Base-by-base conservation (phyloP, 805 yeast species). In the Saccharomyces cerevisiae region DNA sequence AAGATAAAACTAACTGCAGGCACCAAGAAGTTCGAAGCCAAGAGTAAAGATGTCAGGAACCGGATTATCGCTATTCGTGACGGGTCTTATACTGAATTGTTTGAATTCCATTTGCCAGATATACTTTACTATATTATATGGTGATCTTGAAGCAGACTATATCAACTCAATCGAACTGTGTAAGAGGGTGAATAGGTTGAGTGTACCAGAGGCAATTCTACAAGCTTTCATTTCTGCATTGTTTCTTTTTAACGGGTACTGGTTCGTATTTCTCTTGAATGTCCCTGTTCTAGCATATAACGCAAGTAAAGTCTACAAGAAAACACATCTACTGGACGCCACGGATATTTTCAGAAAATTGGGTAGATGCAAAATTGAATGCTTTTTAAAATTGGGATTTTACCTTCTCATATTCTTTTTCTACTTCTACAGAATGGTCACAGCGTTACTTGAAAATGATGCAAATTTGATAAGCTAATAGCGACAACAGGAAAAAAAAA, bases 91-190 rank as follows among this genome's bases (percentile, higher is more conserved):
- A 56, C 78, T 85, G 59, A 92, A 92, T 73, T 94, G 96, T 56
- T 81, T 87, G 63, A 89, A 87, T 78, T 78, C 92, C 73, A 90
- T 92, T 69, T 77, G 87, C 43, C 97, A 91, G 76, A 97, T 91
- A 54, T 94, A 87, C 72, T 91, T 91, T 80, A 89, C 97, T 50
- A 90, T 91, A 73, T 84, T 90, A 85, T 92, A 87, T 77, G 87
- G 96, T 60, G 98, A 91, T 73, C 79, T 91, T 71, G 98, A 89
- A 73, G 84, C 91, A 67, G 99, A 94, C 73, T 94, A 92, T 78
- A 91, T 92, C 75, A 94, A 92, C 72, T 98, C 98, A 54, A 89
- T 92, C 70, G 98, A 92, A 74, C 79, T 94, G 64, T 94, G 99
- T 76, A 89, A 89, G 75, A 85, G 88, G 67, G 81, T 94, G 69